Conservation (phyloP, 805 yeast genomes). For the Ogataea pignaliae region DNA sequence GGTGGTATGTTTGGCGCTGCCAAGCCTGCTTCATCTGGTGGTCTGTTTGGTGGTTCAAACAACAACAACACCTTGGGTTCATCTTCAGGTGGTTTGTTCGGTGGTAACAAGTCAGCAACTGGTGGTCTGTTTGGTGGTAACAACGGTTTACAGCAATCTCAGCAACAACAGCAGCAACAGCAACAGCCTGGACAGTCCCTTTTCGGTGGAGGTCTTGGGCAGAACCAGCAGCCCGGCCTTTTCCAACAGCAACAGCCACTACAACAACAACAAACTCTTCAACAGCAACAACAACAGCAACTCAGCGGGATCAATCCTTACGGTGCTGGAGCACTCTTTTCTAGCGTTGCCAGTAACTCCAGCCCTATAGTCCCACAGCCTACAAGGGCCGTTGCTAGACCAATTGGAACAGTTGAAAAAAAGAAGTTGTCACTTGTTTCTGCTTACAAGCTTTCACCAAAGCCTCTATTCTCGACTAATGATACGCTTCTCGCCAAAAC, state of each 20-base stretch:
- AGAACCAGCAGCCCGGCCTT: too few species aligned
- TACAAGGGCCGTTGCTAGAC: slow-evolving; percentile 48
- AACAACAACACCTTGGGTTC: slow-evolving; percentile 8
- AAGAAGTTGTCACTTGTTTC: slow-evolving; percentile 57
- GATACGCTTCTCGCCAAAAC: slow-evolving; percentile 18
- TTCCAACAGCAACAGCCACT: slow-evolving; percentile 4
- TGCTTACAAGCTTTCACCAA: slow-evolving; percentile 64
- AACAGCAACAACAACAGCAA: slow-evolving; percentile 23
- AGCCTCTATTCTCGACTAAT: slow-evolving; percentile 42
- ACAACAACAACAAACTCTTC: slow-evolving; percentile 20
- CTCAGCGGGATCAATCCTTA: slow-evolving; percentile 59
- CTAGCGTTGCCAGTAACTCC: slow-evolving; percentile 30
- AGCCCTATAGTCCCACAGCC: slow-evolving; percentile 39
- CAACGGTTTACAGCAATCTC: slow-evolving; percentile 3
- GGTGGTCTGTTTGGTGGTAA: slow-evolving; percentile 43
- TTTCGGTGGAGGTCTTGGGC: neutral
- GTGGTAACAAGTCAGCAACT: slow-evolving; percentile 24
- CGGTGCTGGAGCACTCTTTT: slow-evolving; percentile 70
- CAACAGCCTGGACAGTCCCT: neutral
- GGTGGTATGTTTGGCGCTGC: slow-evolving; percentile 21
- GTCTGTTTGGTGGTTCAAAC: slow-evolving; percentile 35
- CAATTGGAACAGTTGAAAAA: slow-evolving; percentile 42
- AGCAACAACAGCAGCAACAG: neutral
- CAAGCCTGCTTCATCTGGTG: slow-evolving; percentile 30
- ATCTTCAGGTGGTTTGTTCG: slow-evolving; percentile 31